These are phyloP conservation scores for Balakata baccata DNA, from an alignment of 345 rosid genomes.

Conservation along the genomic window DNA sequence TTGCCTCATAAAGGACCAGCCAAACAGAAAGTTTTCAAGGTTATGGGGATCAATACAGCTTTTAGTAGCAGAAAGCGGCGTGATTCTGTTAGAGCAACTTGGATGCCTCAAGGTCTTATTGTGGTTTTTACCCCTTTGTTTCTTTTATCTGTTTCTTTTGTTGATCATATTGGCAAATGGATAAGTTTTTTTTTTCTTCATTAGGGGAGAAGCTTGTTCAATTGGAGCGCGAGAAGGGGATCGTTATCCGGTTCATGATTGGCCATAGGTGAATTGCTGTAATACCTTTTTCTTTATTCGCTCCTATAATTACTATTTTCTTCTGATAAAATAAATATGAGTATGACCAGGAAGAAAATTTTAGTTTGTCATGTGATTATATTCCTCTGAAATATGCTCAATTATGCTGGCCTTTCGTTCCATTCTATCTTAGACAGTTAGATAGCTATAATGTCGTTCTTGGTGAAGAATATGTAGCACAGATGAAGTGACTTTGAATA, in stretches of 20 bases:
- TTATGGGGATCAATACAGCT: constrained; percentile 92
- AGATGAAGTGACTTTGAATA: not conserved
- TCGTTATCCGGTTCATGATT: constrained; percentile 91
- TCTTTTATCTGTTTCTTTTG: not conserved
- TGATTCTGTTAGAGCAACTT: constrained; percentile 89
- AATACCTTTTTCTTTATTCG: not conserved
- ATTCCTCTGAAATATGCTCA: not conserved
- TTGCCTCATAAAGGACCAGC: constrained; percentile 22
- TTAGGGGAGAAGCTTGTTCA: constrained; percentile 75
- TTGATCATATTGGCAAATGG: not conserved
- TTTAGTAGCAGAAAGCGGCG: constrained; percentile 97
- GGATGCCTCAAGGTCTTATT: constrained; percentile 95
- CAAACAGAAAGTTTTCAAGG: constrained; percentile 72
- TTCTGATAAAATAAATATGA: not conserved
- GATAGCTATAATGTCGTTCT: not conserved
- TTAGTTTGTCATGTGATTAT: too few relatives aligned
- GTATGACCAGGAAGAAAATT: not conserved
- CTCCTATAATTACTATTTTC: not conserved
- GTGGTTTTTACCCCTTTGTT: not conserved
- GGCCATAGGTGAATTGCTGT: constrained; percentile 70
- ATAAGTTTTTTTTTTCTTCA: constrained; percentile 8
- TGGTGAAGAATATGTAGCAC: not conserved
- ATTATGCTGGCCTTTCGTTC: not conserved
- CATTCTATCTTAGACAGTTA: not conserved
- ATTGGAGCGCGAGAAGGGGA: constrained; percentile 84